Conservation (phyloP, 192 early-diverging fungal genomes). For the Rhizophagus prolifer region DNA sequence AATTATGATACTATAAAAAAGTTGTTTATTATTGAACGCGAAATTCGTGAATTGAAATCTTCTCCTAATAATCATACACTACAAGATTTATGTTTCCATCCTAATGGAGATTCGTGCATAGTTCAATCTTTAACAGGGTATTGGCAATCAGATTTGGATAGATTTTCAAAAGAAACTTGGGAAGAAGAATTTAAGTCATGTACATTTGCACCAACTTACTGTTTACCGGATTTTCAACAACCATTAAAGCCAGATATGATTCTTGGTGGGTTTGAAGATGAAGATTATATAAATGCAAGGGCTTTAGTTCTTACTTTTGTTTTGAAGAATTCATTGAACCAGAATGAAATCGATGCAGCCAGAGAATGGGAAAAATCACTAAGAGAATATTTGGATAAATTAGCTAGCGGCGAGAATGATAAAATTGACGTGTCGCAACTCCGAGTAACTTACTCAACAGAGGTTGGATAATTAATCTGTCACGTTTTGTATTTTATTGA, state of each 20-base stretch:
- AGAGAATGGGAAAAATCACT: conserved; percentile 57
- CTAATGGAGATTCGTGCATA: conserved; percentile 58
- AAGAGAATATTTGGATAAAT: conserved; percentile 37
- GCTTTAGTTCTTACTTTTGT: conserved; percentile 64
- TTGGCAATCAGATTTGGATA: conserved; percentile 52
- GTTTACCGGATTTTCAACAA: conserved; percentile 62
- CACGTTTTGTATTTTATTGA: background rate
- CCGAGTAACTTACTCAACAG: conserved; percentile 58
- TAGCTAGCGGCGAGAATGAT: conserved; percentile 33
- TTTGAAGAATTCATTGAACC: conserved; percentile 51
- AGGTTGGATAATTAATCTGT: conserved; percentile 34
- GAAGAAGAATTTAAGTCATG: conserved; percentile 46
- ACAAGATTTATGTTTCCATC: conserved; percentile 59
- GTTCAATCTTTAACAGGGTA: conserved; percentile 67
- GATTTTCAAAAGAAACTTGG: conserved; percentile 49
- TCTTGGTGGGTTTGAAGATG: conserved; percentile 49
- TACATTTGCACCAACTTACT: conserved; percentile 45
- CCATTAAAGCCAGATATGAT: conserved; percentile 63
- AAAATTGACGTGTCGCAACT: conserved; percentile 34
- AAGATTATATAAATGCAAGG: conserved; percentile 44
- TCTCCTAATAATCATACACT: conserved; percentile 40
- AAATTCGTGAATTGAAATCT: conserved; percentile 44
- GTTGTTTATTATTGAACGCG: conserved; percentile 52
- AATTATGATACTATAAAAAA: conserved; percentile 42
- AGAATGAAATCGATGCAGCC: conserved; percentile 36